Conservation (phyloP, 169 alveolate genomes). For the Miamiensis avidus region DNA sequence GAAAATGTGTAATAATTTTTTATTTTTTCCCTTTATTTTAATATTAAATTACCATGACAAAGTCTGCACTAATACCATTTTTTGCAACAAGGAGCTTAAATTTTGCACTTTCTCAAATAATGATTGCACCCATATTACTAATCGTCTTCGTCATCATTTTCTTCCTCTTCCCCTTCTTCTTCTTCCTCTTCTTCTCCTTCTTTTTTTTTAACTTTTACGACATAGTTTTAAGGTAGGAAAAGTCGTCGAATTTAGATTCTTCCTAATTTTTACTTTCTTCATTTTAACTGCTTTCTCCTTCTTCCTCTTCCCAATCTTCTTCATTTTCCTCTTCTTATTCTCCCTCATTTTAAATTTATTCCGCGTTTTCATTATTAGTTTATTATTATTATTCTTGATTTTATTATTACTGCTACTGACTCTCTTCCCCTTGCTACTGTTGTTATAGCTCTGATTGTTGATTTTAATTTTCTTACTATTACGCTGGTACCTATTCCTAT, state of each 20-base stretch:
- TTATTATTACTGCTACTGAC: neutral
- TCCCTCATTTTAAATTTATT: too few relatives aligned
- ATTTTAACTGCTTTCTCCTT: too few relatives aligned
- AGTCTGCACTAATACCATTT: slow-evolving; percentile 36
- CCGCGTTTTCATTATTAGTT: neutral
- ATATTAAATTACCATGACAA: slow-evolving; percentile 25
- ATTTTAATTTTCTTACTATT: too few relatives aligned
- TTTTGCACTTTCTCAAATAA: slow-evolving; percentile 29
- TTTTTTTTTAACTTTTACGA: too few relatives aligned
- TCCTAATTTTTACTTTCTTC: too few relatives aligned
- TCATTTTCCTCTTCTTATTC: neutral
- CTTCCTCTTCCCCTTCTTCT: neutral
- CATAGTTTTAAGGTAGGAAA: too few relatives aligned
- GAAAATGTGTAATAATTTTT: too few relatives aligned
- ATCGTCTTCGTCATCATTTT: neutral
- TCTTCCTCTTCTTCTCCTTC: neutral
- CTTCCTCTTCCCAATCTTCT: neutral
- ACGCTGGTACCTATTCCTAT: neutral
- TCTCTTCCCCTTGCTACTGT: neutral
- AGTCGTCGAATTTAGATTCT: neutral
- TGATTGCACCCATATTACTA: slow-evolving; percentile 15
- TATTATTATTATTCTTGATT: neutral
- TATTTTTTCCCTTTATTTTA: too few relatives aligned
- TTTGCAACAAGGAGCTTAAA: slow-evolving; percentile 43
- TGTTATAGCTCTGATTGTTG: neutral